A percentile compares a stretch with the other conserved stretches of the same genome.
phyloP scores from a whole-genome alignment of 768 basidiomycete species.

The Leccinum broughii region DNA sequence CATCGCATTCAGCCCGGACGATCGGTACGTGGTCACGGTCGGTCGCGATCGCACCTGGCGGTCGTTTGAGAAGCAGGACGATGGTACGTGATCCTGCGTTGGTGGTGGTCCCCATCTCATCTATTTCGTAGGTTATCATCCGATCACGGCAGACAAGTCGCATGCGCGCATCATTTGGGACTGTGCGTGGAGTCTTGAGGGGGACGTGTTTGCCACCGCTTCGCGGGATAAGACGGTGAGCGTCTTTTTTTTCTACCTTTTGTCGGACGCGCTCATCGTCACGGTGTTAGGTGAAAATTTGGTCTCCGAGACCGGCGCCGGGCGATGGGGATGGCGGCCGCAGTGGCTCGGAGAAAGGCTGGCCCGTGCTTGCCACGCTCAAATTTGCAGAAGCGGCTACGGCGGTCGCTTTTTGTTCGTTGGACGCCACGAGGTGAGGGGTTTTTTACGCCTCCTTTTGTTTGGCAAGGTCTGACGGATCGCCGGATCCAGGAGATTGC shows the following conservation, averaged over 20 bases:
- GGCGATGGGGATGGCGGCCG: slow-evolving; percentile 15
- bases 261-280: background rate
- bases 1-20: slow-evolving; percentile 87
- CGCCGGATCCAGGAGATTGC: slow-evolving; percentile 41
- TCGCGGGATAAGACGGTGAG: slow-evolving; percentile 92
- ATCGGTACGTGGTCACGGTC: slow-evolving; percentile 75
- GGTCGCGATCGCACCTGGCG: slow-evolving; percentile 94
- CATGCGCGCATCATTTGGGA: slow-evolving; percentile 97
- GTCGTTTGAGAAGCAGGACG: slow-evolving; percentile 57
- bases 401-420: slow-evolving; percentile 65
- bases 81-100: slow-evolving; percentile 34
- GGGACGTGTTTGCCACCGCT: slow-evolving; percentile 85
- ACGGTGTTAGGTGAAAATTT: slow-evolving; percentile 72
- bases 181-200: slow-evolving; percentile 79
- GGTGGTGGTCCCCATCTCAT: background rate
- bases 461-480: slow-evolving; percentile 3
- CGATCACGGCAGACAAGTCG: slow-evolving; percentile 72
- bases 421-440: slow-evolving; percentile 41
- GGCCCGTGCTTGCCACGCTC: slow-evolving; percentile 60
- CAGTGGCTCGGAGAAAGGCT: slow-evolving; percentile 30
- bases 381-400: slow-evolving; percentile 79
- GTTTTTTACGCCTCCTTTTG: slow-evolving; percentile 5
- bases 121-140: slow-evolving; percentile 51
- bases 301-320: slow-evolving; percentile 45
- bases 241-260: background rate